Evolutionary conservation across 164 flowering plant genomes (phyloP).

Genomic region (Euptelea pleiosperma): DNA sequence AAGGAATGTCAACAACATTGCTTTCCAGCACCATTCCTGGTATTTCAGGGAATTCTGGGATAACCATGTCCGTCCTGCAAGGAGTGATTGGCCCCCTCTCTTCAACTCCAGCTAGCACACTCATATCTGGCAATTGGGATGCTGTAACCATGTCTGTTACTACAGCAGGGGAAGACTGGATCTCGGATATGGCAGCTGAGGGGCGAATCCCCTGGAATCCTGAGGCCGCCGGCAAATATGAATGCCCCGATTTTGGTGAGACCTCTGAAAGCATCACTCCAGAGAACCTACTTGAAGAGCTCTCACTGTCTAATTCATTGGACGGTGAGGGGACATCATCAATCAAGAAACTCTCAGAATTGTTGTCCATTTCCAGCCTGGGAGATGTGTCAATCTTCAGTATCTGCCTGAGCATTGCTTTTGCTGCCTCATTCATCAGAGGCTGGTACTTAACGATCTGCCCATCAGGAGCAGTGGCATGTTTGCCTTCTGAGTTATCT

Average conservation of each 20-base stretch:
- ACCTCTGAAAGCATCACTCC: slow-evolving; percentile 67
- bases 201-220: slow-evolving; percentile 22
- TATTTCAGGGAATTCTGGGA: slow-evolving; percentile 44
- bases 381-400: slow-evolving; percentile 47
- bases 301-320: slow-evolving; percentile 35
- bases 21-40: slow-evolving; percentile 40
- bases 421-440: slow-evolving; percentile 63
- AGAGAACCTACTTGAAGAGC: slow-evolving; percentile 39
- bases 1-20: slow-evolving; percentile 29
- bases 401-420: slow-evolving; percentile 72
- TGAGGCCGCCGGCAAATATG: slow-evolving; percentile 26
- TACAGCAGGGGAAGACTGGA: slow-evolving; percentile 29
- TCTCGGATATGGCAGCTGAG: slow-evolving; percentile 37
- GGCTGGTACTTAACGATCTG: slow-evolving; percentile 91
- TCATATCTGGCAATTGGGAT: slow-evolving; percentile 29
- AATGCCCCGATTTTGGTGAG: slow-evolving; percentile 34
- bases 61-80: slow-evolving; percentile 28
- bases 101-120: slow-evolving; percentile 29
- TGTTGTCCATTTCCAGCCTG: slow-evolving; percentile 37
- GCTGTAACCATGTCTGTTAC: slow-evolving; percentile 30
- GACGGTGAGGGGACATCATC: slow-evolving; percentile 37
- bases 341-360: slow-evolving; percentile 38
- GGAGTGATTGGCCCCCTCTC: slow-evolving; percentile 30
- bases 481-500: slow-evolving; percentile 29
- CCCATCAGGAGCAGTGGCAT: slow-evolving; percentile 46